These are phyloP conservation scores for Pseudoperonospora humuli DNA, from an alignment of 352 stramenopile genomes.

Conservation along the genomic window DNA sequence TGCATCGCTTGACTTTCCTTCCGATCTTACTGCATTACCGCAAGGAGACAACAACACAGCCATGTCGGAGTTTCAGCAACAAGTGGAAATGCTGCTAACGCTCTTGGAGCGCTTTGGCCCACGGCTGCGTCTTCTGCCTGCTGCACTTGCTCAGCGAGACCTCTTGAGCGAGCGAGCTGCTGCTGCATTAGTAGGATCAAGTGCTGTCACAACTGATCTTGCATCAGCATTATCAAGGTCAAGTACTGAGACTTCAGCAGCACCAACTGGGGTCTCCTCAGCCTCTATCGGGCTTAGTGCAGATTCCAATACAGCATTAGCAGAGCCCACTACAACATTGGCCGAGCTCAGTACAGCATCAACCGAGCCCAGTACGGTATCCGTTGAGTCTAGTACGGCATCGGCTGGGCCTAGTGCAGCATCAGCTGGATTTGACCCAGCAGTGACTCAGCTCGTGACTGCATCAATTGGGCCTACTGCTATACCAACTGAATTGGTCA, in stretches of 20 bases:
- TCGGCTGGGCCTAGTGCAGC: neutral
- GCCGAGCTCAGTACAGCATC: neutral
- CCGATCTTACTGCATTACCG: conserved; percentile 10
- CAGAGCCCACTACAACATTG: neutral
- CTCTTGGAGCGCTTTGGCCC: conserved; percentile 43
- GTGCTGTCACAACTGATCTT: neutral
- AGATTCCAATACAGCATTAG: neutral
- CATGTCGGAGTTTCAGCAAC: conserved; percentile 36
- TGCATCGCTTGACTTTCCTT: conserved; percentile 20
- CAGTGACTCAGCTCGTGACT: neutral
- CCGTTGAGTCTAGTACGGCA: neutral
- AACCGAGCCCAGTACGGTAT: neutral
- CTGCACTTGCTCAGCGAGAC: conserved; percentile 32
- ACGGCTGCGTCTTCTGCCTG: conserved; percentile 36
- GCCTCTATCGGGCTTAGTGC: neutral
- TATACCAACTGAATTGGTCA: neutral
- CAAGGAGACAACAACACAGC: conserved; percentile 14
- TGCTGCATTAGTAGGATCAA: neutral
- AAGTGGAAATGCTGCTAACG: conserved; percentile 39
- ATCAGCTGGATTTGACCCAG: neutral
- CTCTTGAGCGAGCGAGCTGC: conserved; percentile 7
- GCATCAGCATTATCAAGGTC: too few species aligned
- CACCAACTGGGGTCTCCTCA: too few species aligned
- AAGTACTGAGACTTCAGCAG: too few species aligned
- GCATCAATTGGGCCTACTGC: neutral